These are phyloP conservation scores for Pichia phayaonensis DNA, from an alignment of 805 yeast species.

Conservation along the genomic window DNA sequence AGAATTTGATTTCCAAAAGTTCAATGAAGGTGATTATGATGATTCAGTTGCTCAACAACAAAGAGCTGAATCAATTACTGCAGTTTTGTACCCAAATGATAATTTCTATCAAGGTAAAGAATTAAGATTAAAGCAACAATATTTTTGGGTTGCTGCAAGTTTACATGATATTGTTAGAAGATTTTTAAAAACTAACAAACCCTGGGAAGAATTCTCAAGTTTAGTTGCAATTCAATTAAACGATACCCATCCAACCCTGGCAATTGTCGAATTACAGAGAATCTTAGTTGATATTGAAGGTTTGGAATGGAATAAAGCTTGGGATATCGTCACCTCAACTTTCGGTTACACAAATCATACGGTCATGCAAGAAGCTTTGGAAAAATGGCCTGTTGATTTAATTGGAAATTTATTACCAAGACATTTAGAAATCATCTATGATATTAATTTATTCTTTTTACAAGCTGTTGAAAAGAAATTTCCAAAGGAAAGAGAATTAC, in stretches of 20 bases:
- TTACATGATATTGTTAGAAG: constrained; percentile 86
- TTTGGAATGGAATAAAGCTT: constrained; percentile 74
- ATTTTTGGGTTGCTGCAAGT: constrained; percentile 95
- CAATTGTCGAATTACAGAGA: constrained; percentile 83
- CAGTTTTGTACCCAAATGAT: constrained; percentile 90
- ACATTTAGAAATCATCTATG: constrained; percentile 84
- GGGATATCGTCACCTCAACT: constrained; percentile 72
- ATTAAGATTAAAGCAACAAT: constrained; percentile 87
- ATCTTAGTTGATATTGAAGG: constrained; percentile 78
- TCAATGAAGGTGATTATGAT: constrained; percentile 85
- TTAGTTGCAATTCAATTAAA: constrained; percentile 87
- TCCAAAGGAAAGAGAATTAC: constrained; percentile 64
- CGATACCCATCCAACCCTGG: constrained; percentile 92
- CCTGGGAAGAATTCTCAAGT: constrained; percentile 80
- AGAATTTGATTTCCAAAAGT: constrained; percentile 85
- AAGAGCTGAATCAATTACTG: constrained; percentile 84
- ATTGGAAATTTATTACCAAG: constrained; percentile 77
- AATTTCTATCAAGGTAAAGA: constrained; percentile 89
- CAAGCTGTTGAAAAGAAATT: constrained; percentile 66
- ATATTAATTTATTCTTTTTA: constrained; percentile 72
- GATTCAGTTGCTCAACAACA: constrained; percentile 81
- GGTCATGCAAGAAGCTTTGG: constrained; percentile 90
- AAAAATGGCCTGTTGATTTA: constrained; percentile 88
- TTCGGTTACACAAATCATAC: constrained; percentile 95
- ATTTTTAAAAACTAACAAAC: constrained; percentile 66